A percentile compares a stretch with the other conserved stretches of the same genome.
These are phyloP conservation scores for Solanum piurae DNA, from an alignment of 257 asterid species.

Conservation along the genomic window DNA sequence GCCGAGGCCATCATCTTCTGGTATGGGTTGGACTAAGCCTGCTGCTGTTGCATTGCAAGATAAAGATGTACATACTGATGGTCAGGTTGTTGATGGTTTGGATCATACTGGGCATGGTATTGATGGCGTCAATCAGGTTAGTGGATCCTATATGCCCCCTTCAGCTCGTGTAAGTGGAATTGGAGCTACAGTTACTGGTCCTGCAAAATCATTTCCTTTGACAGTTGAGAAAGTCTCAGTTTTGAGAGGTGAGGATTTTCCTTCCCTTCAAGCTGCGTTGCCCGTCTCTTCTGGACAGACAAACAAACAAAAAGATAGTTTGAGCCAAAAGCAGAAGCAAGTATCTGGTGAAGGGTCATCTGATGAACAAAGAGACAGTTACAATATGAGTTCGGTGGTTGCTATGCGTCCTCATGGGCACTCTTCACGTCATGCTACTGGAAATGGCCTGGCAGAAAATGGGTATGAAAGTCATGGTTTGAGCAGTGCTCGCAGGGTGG, in stretches of 20 bases:
- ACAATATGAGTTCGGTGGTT: constrained; percentile 30
- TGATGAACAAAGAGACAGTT: constrained; percentile 33
- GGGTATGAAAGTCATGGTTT: constrained; percentile 26
- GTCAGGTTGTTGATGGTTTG: constrained; percentile 23
- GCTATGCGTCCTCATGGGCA: constrained; percentile 41
- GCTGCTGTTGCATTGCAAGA: constrained; percentile 26
- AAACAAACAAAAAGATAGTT: constrained; percentile 56
- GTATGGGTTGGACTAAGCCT: constrained; percentile 92
- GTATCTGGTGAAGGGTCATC: constrained; percentile 27
- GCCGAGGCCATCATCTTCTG: constrained; percentile 65
- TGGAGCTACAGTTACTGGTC: constrained; percentile 22
- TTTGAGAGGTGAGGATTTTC: constrained; percentile 98
- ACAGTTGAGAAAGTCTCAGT: constrained; percentile 52
- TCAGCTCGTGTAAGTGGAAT: constrained; percentile 48
- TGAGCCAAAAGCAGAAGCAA: constrained; percentile 56
- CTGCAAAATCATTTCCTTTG: constrained; percentile 28
- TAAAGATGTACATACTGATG: constrained; percentile 31
- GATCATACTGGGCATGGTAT: constrained; percentile 17
- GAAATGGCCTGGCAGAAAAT: constrained; percentile 31
- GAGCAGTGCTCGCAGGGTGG: constrained; percentile 20
- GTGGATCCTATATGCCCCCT: constrained; percentile 69
- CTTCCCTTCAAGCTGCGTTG: constrained; percentile 81
- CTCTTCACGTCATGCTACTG: constrained; percentile 20
- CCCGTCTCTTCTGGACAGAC: constrained; percentile 59
- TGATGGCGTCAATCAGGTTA: constrained; percentile 29